phyloP scores from a whole-genome alignment of 2,329 filamentous ascomycete species.

The Venturia effusa region DNA sequence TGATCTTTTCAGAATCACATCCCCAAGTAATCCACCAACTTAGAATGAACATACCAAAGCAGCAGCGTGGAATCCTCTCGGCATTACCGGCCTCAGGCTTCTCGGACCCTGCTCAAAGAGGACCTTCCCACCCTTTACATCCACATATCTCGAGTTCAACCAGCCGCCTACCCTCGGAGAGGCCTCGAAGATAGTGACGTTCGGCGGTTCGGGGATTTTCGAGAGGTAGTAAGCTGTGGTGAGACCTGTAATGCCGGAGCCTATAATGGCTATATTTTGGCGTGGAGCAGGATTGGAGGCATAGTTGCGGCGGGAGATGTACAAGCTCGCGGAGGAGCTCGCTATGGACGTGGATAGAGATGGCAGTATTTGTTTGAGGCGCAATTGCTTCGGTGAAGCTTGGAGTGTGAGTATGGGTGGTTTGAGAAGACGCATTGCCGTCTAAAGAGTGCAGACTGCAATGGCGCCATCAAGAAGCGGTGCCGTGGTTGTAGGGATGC shows the following conservation, averaged over 20 bases:
- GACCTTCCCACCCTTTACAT: constrained; percentile 46
- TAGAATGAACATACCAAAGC: constrained; percentile 2
- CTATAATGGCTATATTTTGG: constrained; percentile 37
- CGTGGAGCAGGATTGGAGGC: constrained; percentile 18
- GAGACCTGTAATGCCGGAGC: constrained; percentile 42
- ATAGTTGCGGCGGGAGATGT: constrained; percentile 8
- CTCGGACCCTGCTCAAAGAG: constrained; percentile 78
- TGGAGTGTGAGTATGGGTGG: not conserved
- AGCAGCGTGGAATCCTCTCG: constrained; percentile 15
- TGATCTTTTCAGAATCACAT: not conserved
- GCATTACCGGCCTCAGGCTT: constrained; percentile 24
- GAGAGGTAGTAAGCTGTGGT: constrained; percentile 58
- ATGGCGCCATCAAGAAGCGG: not conserved
- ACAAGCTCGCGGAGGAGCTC: not conserved
- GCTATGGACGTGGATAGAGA: constrained; percentile 17
- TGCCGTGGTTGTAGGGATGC: not conserved
- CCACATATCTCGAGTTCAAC: constrained; percentile 57
- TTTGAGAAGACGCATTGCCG: constrained; percentile 4
- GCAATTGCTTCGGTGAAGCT: constrained; percentile 19
- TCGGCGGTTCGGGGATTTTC: constrained; percentile 51
- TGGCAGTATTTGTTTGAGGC: constrained; percentile 13
- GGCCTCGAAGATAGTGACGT: constrained; percentile 74
- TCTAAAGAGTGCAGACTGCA: not conserved
- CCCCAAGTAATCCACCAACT: constrained; percentile 3
- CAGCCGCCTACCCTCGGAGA: constrained; percentile 66